Percentiles rank a stretch among this genome's conserved stretches.
phyloP scores from a whole-genome alignment of 306 rosid species.

The Lotus japonicus region DNA sequence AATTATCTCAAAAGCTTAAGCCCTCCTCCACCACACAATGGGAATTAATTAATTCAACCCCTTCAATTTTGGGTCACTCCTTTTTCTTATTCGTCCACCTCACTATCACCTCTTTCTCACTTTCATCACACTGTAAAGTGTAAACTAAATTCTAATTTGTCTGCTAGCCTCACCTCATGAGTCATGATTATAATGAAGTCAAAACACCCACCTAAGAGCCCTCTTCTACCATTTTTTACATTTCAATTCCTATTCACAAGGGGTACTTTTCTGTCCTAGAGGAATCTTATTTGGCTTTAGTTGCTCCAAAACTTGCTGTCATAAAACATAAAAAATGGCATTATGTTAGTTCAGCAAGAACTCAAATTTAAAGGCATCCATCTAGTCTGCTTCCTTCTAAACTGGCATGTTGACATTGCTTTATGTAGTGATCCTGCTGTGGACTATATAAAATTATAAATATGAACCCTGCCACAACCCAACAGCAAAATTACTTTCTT shows the following conservation, averaged over 20 bases:
- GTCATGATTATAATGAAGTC: background rate
- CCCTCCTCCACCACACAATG: background rate
- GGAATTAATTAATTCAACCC: background rate
- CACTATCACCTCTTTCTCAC: constrained; percentile 5
- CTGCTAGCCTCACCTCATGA: background rate
- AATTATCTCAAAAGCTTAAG: no score
- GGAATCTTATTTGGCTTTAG: background rate
- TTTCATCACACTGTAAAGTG: background rate
- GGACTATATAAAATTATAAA: background rate
- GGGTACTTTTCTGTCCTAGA: background rate
- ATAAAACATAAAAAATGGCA: background rate
- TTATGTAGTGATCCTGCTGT: background rate
- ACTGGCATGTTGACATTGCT: background rate
- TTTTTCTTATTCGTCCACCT: background rate
- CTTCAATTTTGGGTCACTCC: background rate
- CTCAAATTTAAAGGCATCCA: background rate
- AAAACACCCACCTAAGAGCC: background rate
- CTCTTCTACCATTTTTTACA: background rate
- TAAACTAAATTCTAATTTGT: background rate
- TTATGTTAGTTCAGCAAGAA: background rate
- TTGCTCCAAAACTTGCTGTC: background rate
- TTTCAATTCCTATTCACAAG: background rate
- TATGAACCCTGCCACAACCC: background rate
- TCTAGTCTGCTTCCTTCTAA: background rate
- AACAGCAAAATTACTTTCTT: background rate